Conservation (phyloP, 768 basidiomycete genomes). For the Lyophyllum shimeji region DNA sequence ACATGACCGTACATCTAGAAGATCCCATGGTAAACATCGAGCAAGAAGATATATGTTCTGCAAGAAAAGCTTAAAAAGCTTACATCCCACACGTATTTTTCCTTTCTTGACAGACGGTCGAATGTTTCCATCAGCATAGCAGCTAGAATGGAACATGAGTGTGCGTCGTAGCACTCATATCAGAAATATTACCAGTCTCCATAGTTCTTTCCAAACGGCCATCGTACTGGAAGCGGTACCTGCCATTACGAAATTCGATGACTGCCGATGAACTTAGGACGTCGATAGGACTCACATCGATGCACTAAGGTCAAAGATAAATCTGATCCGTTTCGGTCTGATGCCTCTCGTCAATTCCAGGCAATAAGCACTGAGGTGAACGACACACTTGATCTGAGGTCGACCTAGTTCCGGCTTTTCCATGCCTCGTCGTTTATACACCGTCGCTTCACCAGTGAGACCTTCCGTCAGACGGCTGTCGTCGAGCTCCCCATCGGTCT, state of each 20-base stretch:
- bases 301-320: slow-evolving; percentile 68
- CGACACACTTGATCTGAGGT: slow-evolving; percentile 61
- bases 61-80: slow-evolving; percentile 22
- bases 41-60: too few species aligned
- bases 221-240: slow-evolving; percentile 76
- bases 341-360: neutral
- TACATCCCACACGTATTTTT: slow-evolving; percentile 79
- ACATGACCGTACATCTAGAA: slow-evolving; percentile 65
- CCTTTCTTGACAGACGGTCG: slow-evolving; percentile 57
- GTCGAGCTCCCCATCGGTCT: slow-evolving; percentile 70
- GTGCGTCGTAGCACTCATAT: neutral
- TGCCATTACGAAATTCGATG: slow-evolving; percentile 16
- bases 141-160: slow-evolving; percentile 32
- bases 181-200: slow-evolving; percentile 54
- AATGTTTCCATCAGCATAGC: slow-evolving; percentile 78
- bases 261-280: neutral
- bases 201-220: slow-evolving; percentile 61
- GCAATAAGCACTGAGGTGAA: neutral
- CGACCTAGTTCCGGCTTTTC: slow-evolving; percentile 67
- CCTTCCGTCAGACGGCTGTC: slow-evolving; percentile 67
- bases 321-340: slow-evolving; percentile 67
- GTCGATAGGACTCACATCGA: slow-evolving; percentile 45
- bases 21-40: neutral
- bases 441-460: slow-evolving; percentile 64
- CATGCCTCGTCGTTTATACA: slow-evolving; percentile 71